These are phyloP conservation scores for Aspergillus ellipticus DNA, from an alignment of 495 filamentous ascomycete genomes.

Conservation along the genomic window DNA sequence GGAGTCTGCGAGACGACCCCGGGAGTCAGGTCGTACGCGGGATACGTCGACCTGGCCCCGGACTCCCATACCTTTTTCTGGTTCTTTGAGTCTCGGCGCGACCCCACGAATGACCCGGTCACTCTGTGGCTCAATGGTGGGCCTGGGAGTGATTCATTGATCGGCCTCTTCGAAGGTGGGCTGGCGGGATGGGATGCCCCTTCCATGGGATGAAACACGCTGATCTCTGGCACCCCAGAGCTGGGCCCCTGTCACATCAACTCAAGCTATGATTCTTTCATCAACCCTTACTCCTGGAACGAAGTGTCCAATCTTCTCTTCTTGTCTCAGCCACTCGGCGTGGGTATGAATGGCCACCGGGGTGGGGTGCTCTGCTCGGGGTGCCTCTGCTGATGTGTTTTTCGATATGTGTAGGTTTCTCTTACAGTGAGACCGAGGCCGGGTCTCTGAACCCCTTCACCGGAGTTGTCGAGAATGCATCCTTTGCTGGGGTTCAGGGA, in stretches of 20 bases:
- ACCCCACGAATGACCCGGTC: slow-evolving; percentile 49
- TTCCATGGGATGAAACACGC: too few species aligned
- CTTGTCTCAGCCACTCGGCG: slow-evolving; percentile 64
- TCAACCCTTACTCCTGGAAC: slow-evolving; percentile 67
- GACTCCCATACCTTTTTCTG: slow-evolving; percentile 47
- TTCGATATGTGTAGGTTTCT: slow-evolving; percentile 45
- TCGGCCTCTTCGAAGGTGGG: slow-evolving; percentile 65
- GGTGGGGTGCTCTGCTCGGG: too few species aligned
- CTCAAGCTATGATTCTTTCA: slow-evolving; percentile 44
- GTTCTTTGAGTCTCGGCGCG: slow-evolving; percentile 48
- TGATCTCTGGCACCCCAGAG: too few species aligned
- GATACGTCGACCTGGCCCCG: slow-evolving; percentile 44
- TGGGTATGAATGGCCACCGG: slow-evolving; percentile 34
- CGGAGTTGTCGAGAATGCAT: slow-evolving; percentile 40
- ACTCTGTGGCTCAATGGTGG: slow-evolving; percentile 52
- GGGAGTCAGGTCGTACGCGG: slow-evolving; percentile 45
- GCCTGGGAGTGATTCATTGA: slow-evolving; percentile 59
- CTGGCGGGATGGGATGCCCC: slow-evolving; percentile 16
- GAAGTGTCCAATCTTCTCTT: slow-evolving; percentile 72
- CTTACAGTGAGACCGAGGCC: slow-evolving; percentile 41
- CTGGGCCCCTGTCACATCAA: slow-evolving; percentile 57
- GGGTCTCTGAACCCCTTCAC: slow-evolving; percentile 45
- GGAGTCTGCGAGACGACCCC: slow-evolving; percentile 49
- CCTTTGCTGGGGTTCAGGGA: slow-evolving; percentile 40
- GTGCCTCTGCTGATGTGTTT: neutral